Evolutionary conservation across 2,329 filamentous ascomycete species (phyloP), one percentile per base, ranked within the genome.

Genomic region (Elsinoe perseae): DNA sequence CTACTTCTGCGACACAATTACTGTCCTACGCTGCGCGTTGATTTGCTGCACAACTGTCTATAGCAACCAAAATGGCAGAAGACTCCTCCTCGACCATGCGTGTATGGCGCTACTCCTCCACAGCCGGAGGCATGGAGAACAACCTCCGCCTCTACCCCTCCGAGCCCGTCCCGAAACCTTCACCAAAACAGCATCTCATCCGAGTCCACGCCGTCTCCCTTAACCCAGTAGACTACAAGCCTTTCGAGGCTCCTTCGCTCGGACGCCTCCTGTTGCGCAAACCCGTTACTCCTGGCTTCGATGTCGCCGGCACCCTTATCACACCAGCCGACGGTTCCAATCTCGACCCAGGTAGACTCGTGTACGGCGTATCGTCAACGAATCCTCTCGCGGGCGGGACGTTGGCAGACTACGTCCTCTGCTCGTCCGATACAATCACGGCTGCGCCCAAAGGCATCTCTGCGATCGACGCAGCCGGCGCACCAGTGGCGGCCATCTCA

Each of bases 161-260:
- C 9, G 71, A 75, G 3, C 66, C 75, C 2, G 63, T 74, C 9
- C 65, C 72, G 4, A 60, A 64, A 14, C 67, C 66, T 42, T 70
- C 60, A 58, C 62, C 63, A n/a, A 69, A 67, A 44, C 73, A 81
- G 59, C 64, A 84, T 43, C 73, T 85, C 12, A 70, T 86, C 50
- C 70, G 78, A 59, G 77, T 86, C 6, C 68, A 78, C 57, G 70
- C 74, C 57, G 73, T 75, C 23, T 70, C 77, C 21, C 65, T 85
- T 60, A 86, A 86, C 64, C 63, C 82, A 0, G 78, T 79, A 25
- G 84, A 87, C 73, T 80, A 82, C 74, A 86, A 86, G 67, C 61
- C 80, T 1, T 73, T 79, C 8, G 82, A 85, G 63, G 68, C 76
- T 25, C 67, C 75, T 0, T 20, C 75, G 2, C 56, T 79, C 4